These are phyloP conservation scores for Trichoderma arundinaceum DNA, from an alignment of 2,329 filamentous ascomycete species.

Conservation along the genomic window DNA sequence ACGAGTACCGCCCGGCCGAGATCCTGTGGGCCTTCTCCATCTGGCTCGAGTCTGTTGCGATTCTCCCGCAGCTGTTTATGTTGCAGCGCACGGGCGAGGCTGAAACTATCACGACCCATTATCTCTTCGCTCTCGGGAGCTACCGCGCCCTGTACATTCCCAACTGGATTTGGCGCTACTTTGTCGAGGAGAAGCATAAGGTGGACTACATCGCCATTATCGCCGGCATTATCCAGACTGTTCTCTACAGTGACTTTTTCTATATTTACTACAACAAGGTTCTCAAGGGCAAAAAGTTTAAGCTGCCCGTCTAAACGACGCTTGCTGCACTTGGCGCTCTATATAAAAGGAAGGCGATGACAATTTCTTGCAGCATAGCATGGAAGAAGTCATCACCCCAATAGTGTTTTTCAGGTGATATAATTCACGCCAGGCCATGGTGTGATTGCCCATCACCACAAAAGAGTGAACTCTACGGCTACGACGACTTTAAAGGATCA, in stretches of 20 bases:
- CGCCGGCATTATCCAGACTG: conserved; percentile 89
- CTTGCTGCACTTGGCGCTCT: background rate
- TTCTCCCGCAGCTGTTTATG: conserved; percentile 97
- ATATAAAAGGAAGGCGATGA: conserved; percentile 14
- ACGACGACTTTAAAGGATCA: background rate
- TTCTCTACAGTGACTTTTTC: conserved; percentile 99
- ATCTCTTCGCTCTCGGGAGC: conserved; percentile 88
- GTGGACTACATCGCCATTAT: conserved; percentile 85
- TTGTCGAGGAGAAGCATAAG: conserved; percentile 72
- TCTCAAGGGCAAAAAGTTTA: conserved; percentile 86
- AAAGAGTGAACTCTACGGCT: conserved; percentile 2
- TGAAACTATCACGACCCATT: conserved; percentile 99
- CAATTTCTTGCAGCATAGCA: background rate
- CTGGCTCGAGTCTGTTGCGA: conserved; percentile 96
- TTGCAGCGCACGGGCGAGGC: conserved; percentile 96
- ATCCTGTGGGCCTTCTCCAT: conserved; percentile 98
- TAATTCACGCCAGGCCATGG: background rate
- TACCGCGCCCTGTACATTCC: conserved; percentile 97
- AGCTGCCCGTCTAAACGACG: conserved; percentile 73
- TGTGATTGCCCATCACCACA: background rate
- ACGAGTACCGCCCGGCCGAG: conserved; percentile 81
- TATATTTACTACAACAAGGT: conserved; percentile 99
- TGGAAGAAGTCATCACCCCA: background rate
- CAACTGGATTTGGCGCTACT: conserved; percentile 96
- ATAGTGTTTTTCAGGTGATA: background rate